Evolutionary conservation across 805 yeast species (phyloP).

Genomic region (Monosporozyma aerobia): DNA sequence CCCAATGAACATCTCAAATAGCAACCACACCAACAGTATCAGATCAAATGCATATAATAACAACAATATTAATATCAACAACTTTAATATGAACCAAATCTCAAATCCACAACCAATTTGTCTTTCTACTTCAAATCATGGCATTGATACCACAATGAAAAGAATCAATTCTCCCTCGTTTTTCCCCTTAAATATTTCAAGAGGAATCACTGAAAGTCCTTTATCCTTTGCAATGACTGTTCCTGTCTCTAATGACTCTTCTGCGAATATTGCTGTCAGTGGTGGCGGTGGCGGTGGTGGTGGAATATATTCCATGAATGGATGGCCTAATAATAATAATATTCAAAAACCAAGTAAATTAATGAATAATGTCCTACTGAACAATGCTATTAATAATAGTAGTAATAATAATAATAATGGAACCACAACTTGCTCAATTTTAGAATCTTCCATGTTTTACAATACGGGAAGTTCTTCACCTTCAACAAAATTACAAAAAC

Average conservation of each 20-base stretch:
- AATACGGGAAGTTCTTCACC: background rate
- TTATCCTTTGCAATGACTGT: constrained; percentile 4
- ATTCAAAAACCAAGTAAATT: background rate
- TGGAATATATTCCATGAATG: background rate
- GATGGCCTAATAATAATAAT: background rate
- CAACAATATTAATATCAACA: background rate
- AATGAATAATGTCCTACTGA: background rate
- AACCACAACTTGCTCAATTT: background rate
- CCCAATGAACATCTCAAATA: background rate
- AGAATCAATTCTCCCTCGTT: constrained; percentile 24
- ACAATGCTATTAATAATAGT: background rate
- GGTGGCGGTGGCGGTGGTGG: background rate
- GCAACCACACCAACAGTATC: background rate
- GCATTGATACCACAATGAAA: constrained; percentile 6
- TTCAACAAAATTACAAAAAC: background rate
- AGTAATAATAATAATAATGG: background rate
- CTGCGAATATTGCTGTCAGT: too few species aligned
- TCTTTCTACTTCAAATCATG: constrained; percentile 7
- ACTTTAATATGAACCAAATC: background rate
- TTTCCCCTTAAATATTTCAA: constrained; percentile 24
- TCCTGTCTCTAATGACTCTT: background rate
- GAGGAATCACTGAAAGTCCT: constrained; percentile 27
- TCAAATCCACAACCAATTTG: background rate
- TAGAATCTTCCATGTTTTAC: background rate
- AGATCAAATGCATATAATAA: background rate